These are phyloP conservation scores for Adansonia grandidieri DNA, from an alignment of 441 rosid genomes.

Conservation along the genomic window DNA sequence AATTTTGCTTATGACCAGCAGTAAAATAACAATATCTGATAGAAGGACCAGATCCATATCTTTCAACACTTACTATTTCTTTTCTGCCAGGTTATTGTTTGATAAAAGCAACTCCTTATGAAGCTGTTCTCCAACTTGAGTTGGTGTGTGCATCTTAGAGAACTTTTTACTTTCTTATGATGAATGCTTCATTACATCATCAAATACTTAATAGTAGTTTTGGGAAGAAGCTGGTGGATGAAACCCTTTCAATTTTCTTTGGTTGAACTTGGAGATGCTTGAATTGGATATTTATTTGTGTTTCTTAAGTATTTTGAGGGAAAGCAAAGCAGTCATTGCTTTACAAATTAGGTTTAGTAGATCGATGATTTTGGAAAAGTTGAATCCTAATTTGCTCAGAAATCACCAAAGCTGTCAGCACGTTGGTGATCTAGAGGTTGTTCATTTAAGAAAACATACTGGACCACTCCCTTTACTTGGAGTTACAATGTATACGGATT, in stretches of 20 bases:
- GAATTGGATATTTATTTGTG: slow-evolving; percentile 15
- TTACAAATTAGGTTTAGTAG: not conserved
- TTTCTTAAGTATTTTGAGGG: not conserved
- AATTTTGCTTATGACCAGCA: slow-evolving; percentile 3
- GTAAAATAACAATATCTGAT: not conserved
- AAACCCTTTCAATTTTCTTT: not conserved
- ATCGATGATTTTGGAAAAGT: not conserved
- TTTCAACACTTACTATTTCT: slow-evolving; percentile 15
- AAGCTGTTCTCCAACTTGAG: not conserved
- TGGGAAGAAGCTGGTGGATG: slow-evolving; percentile 5
- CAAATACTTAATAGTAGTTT: not conserved
- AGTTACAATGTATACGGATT: no score
- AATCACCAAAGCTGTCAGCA: slow-evolving; percentile 7
- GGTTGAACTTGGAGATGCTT: not conserved
- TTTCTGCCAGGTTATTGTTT: slow-evolving; percentile 18
- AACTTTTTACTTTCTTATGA: not conserved
- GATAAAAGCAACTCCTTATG: slow-evolving; percentile 14
- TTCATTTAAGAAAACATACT: not conserved
- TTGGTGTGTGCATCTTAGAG: not conserved
- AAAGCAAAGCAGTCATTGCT: not conserved
- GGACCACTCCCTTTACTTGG: not conserved
- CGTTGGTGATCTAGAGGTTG: not conserved
- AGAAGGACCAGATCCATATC: not conserved
- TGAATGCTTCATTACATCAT: not conserved
- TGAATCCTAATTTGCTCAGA: not conserved